phyloP scores from a whole-genome alignment of 768 basidiomycete genomes.

The Hirschioporus abietinus region DNA sequence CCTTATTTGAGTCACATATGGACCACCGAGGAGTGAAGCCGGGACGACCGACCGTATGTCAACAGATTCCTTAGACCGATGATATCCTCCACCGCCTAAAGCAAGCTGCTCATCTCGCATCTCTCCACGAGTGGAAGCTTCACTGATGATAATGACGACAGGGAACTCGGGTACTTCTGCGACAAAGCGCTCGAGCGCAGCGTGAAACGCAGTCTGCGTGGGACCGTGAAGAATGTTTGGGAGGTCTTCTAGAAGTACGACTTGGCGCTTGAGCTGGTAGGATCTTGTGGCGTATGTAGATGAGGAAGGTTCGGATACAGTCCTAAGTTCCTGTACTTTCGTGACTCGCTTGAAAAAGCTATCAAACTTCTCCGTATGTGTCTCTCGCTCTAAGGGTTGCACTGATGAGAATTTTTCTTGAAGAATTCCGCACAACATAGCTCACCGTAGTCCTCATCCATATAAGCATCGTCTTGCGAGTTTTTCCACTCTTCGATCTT shows the following conservation, averaged over 20 bases:
- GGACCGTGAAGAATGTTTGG: slow-evolving; percentile 80
- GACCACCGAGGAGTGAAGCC: slow-evolving; percentile 58
- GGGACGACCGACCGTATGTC: slow-evolving; percentile 71
- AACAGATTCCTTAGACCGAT: slow-evolving; percentile 39
- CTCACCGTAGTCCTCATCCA: slow-evolving; percentile 20
- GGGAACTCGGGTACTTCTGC: slow-evolving; percentile 39
- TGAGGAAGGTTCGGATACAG: slow-evolving; percentile 9
- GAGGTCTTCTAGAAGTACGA: slow-evolving; percentile 84
- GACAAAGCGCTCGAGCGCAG: slow-evolving; percentile 55
- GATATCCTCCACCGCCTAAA: slow-evolving; percentile 39
- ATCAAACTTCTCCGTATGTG: slow-evolving; percentile 56
- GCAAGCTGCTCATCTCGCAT: slow-evolving; percentile 41
- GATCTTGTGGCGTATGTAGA: slow-evolving; percentile 8
- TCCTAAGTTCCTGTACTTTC: slow-evolving; percentile 1
- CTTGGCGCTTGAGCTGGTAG: slow-evolving; percentile 33
- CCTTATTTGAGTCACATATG: slow-evolving; percentile 78
- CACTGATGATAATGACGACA: slow-evolving; percentile 77
- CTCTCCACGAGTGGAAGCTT: slow-evolving; percentile 75
- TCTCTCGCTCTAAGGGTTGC: slow-evolving; percentile 27
- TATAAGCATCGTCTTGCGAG: slow-evolving; percentile 46
- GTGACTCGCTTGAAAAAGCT: slow-evolving; percentile 61
- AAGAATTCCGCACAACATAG: neutral
- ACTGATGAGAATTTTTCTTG: neutral
- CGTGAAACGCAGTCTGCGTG: slow-evolving; percentile 70
- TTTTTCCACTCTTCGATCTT: slow-evolving; percentile 88